These are phyloP conservation scores for Lentinus polychrous DNA, from an alignment of 1,284 basidiomycete genomes.

Conservation along the genomic window DNA sequence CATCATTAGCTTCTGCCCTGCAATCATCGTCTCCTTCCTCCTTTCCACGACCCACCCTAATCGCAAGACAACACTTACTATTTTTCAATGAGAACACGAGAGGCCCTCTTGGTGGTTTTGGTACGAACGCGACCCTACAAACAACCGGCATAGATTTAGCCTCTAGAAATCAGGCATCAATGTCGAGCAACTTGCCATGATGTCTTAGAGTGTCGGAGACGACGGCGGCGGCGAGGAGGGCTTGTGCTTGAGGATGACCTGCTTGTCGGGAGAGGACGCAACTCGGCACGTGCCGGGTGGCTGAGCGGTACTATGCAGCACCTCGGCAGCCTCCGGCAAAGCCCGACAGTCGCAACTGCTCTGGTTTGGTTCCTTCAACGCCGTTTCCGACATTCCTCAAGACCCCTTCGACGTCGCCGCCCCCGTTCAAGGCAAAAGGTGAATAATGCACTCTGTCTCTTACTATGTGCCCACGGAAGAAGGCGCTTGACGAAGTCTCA, in stretches of 20 bases:
- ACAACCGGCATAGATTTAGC: conserved; percentile 9
- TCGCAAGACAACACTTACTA: conserved; percentile 60
- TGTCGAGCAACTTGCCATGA: conserved; percentile 19
- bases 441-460: conserved; percentile 20
- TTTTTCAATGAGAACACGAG: conserved; percentile 99
- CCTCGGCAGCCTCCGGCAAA: conserved; percentile 7
- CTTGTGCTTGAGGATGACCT: conserved; percentile 18
- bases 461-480: conserved; percentile 13
- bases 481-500: conserved; percentile 18
- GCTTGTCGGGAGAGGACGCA: conserved; percentile 7
- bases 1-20: background rate
- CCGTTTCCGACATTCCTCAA: conserved; percentile 7
- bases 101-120: conserved; percentile 99
- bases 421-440: conserved; percentile 27
- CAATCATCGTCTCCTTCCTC: background rate
- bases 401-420: conserved; percentile 11
- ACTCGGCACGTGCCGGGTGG: conserved; percentile 14
- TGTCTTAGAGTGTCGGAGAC: conserved; percentile 16
- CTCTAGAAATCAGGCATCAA: conserved; percentile 3
- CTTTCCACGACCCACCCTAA: conserved; percentile 1
- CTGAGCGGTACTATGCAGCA: conserved; percentile 15
- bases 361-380: background rate
- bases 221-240: conserved; percentile 19
- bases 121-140: conserved; percentile 98
- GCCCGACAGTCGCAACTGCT: conserved; percentile 14